These are phyloP conservation scores for Solanum appendiculatum DNA, from an alignment of 257 asterid genomes.

Conservation along the genomic window DNA sequence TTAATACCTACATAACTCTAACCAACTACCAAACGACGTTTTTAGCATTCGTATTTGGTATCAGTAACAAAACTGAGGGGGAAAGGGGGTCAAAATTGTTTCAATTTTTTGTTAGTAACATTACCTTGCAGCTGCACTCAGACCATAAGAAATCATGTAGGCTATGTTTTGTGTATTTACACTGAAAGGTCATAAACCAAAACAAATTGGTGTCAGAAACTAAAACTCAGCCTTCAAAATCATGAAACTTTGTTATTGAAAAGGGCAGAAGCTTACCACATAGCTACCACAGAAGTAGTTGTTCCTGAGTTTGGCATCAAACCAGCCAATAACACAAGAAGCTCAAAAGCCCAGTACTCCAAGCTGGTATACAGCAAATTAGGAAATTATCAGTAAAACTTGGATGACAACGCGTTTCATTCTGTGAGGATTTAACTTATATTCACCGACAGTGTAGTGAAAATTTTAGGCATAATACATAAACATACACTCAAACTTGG, in stretches of 20 bases:
- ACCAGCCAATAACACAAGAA: constrained; percentile 76
- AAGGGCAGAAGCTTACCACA: constrained; percentile 45
- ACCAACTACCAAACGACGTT: neutral
- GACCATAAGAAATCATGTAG: constrained; percentile 68
- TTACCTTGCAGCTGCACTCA: constrained; percentile 86
- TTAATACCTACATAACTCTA: neutral
- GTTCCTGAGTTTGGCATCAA: constrained; percentile 73
- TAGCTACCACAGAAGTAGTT: constrained; percentile 66
- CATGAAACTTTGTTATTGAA: neutral
- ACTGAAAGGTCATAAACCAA: constrained; percentile 5
- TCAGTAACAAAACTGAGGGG: neutral
- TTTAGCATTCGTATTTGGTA: neutral
- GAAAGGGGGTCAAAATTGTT: neutral
- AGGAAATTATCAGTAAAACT: neutral
- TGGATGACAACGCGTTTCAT: neutral
- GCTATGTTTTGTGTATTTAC: constrained; percentile 29
- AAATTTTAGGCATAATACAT: neutral
- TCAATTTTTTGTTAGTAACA: neutral
- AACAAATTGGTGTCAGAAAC: neutral
- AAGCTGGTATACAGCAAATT: constrained; percentile 26
- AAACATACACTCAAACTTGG: neutral
- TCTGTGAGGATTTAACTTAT: neutral
- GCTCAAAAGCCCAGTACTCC: constrained; percentile 91
- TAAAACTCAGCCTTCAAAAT: neutral
- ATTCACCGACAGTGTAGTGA: neutral